phyloP scores from a whole-genome alignment of 305 asterid species.

The Stenogyne calaminthoides region DNA sequence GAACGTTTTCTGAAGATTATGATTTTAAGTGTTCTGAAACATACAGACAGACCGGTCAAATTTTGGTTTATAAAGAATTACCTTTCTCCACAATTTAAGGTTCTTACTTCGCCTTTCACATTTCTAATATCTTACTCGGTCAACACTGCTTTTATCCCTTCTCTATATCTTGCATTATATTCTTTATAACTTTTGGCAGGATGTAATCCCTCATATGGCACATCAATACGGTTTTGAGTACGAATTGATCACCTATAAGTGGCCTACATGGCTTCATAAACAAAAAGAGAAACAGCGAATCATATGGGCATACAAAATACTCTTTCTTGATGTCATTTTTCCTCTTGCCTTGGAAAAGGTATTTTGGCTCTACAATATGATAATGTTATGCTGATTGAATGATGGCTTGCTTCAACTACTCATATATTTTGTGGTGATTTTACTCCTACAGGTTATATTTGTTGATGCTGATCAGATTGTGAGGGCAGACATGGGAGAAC shows the following conservation, averaged over 20 bases:
- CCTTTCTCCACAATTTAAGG: slow-evolving; percentile 99
- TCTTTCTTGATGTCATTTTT: slow-evolving; percentile 96
- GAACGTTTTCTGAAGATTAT: slow-evolving; percentile 95
- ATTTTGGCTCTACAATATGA: slow-evolving; percentile 4
- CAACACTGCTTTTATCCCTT: slow-evolving; percentile 6
- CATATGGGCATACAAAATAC: slow-evolving; percentile 97
- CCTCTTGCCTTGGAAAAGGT: slow-evolving; percentile 98
- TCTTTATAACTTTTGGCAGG: slow-evolving; percentile 52
- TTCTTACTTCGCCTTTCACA: slow-evolving; percentile 28
- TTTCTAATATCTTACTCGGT: slow-evolving; percentile 10
- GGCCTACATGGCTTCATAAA: slow-evolving; percentile 99
- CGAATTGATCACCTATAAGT: slow-evolving; percentile 91
- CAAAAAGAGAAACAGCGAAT: slow-evolving; percentile 98
- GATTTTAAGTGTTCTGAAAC: slow-evolving; percentile 94
- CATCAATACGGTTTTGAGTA: slow-evolving; percentile 90
- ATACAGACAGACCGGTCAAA: slow-evolving; percentile 87
- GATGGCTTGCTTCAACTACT: slow-evolving; percentile 21
- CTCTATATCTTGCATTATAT: not conserved
- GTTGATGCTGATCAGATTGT: slow-evolving; percentile 98
- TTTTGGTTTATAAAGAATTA: slow-evolving; percentile 99
- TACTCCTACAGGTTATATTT: slow-evolving; percentile 79
- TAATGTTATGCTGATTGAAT: slow-evolving; percentile 15
- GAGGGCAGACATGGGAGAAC: slow-evolving; percentile 97
- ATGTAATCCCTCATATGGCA: slow-evolving; percentile 97
- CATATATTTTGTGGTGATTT: slow-evolving; percentile 27